Evolutionary conservation across 805 yeast species (phyloP).

Genomic region (Candida maris): DNA sequence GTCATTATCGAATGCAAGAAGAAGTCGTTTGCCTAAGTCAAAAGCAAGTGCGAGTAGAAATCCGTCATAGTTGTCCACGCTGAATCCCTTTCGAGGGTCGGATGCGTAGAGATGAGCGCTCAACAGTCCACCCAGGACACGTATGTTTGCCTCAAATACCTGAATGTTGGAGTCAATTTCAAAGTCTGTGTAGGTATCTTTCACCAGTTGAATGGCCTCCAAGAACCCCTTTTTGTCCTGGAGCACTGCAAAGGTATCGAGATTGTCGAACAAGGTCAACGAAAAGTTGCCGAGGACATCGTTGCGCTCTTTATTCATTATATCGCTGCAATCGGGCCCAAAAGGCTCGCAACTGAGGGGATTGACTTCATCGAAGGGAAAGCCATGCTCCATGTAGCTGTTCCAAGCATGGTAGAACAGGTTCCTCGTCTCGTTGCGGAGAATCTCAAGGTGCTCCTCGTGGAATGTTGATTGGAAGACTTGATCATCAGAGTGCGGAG

Average conservation of each 20-base stretch:
- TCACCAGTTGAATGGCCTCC: constrained; percentile 39
- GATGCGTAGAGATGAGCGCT: constrained; percentile 73
- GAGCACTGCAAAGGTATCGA: constrained; percentile 76
- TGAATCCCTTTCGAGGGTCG: constrained; percentile 41
- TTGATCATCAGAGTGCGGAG: constrained; percentile 14
- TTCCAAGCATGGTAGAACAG: constrained; percentile 75
- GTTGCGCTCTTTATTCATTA: constrained; percentile 56
- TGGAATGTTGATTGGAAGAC: constrained; percentile 28
- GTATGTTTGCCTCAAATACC: constrained; percentile 81
- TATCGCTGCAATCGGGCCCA: constrained; percentile 56
- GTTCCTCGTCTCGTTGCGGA: constrained; percentile 44
- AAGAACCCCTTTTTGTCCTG: constrained; percentile 57
- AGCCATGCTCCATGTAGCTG: constrained; percentile 64
- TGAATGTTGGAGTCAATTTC: constrained; percentile 70
- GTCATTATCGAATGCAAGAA: constrained; percentile 65
- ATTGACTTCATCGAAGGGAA: constrained; percentile 76
- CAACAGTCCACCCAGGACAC: constrained; percentile 78
- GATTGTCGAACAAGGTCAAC: constrained; percentile 70
- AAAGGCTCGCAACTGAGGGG: constrained; percentile 72
- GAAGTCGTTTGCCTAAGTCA: constrained; percentile 68
- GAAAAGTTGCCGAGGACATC: constrained; percentile 86
- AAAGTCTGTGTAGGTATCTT: constrained; percentile 40
- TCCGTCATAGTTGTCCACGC: constrained; percentile 56
- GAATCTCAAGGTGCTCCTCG: constrained; percentile 15
- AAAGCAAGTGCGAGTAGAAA: constrained; percentile 66